Evolutionary conservation across 192 early-diverging fungal genomes (phyloP), one percentile per base, ranked within the genome.

Genomic region (Podila epicladia): DNA sequence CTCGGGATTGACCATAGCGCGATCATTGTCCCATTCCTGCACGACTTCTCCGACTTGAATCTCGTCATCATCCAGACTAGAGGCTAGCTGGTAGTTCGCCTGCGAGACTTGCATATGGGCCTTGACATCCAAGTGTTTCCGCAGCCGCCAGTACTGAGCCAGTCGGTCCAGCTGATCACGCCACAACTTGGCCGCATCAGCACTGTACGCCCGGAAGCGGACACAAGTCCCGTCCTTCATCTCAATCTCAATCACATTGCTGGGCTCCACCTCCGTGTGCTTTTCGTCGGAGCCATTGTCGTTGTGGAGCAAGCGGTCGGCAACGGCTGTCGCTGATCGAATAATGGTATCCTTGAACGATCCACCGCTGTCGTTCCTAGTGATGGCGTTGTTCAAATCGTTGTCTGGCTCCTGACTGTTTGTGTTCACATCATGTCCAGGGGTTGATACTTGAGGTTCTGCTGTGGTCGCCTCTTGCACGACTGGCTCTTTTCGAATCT

Each of bases 141-240:
- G 58, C 29, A 74, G 55, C 4, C 60, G 58, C 83, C 83, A 84
- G 48, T 84, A 84, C 28, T 58, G 31, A 4, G 74, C 53, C 19
- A 84, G 50, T 31, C 71, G 70, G n/a, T 79, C 60, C 26, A 79
- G 19, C 11, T 79, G 76, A 15, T 72, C 59, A 15, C 76, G 57
- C 76, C 76, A 79, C 0, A 79, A 64, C 45, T 71, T 64, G 2
- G 76, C 76, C n/a, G 76, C 76, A 32, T 79, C 76, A 11, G 76
- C 37, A 33, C 62, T 79, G 31, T 53, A 79, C 9, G 69, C 69
- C 6, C 76, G 65, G 41, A 79, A 79, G 3, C 76, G 69, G 24
- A 79, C 76, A 59, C 70, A 72, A 0, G 76, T 48, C 0, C 76
- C 76, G 19, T 64, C 61, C 69, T 67, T 35, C 76, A 79, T 79